Percentiles rank a stretch among this genome's conserved stretches.
Conservation (phyloP, 2,329 filamentous ascomycete genomes). For the Xenoacremonium recifei region DNA sequence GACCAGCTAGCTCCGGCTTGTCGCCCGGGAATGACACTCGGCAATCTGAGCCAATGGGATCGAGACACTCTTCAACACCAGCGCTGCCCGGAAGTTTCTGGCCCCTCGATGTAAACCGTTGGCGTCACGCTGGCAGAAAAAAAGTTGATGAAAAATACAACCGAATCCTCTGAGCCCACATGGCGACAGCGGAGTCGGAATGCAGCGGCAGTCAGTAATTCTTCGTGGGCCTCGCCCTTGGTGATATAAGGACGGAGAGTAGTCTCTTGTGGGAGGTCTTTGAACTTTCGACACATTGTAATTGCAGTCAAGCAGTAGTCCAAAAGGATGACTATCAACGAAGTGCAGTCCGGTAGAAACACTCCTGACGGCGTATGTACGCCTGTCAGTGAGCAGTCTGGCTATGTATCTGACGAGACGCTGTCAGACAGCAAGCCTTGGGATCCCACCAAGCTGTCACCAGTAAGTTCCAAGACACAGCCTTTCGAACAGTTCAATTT, state of each 20-base stretch:
- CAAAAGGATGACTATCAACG: conserved; percentile 7
- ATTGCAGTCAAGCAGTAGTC: background rate
- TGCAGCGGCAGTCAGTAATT: background rate
- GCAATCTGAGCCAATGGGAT: too few species aligned
- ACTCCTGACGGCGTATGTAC: conserved; percentile 7
- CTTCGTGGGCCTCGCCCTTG: background rate
- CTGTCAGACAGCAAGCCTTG: conserved; percentile 18
- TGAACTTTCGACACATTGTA: background rate
- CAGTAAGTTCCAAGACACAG: conserved; percentile 19
- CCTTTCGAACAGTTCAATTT: too few species aligned
- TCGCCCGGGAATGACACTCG: too few species aligned
- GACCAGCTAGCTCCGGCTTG: conserved; percentile 3
- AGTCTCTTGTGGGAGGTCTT: background rate
- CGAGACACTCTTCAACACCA: too few species aligned
- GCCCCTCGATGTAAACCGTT: too few species aligned
- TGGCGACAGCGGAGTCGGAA: background rate
- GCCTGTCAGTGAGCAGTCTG: conserved; percentile 8
- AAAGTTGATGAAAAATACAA: background rate
- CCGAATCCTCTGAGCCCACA: background rate
- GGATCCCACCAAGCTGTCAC: conserved; percentile 31
- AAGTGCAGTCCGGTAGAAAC: conserved; percentile 8
- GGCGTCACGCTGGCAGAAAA: too few species aligned
- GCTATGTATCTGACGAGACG: conserved; percentile 17
- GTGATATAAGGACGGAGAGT: background rate
- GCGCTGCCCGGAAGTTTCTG: too few species aligned